These are phyloP conservation scores for Pyrenula massariospora DNA, from an alignment of 495 filamentous ascomycete genomes.

Conservation along the genomic window DNA sequence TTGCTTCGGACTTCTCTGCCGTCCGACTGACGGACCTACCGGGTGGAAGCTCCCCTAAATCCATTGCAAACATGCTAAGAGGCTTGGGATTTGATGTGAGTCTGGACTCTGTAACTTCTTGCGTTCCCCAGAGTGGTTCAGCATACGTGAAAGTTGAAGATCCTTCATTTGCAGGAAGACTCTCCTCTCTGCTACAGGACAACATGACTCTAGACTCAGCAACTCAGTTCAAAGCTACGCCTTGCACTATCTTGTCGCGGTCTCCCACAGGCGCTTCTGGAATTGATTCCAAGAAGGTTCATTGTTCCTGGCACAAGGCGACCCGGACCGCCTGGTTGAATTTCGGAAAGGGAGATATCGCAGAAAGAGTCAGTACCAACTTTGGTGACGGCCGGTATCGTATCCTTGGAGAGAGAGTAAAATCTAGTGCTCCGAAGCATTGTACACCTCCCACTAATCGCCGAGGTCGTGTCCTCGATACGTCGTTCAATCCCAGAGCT, in stretches of 20 bases:
- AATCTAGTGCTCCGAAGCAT: not conserved
- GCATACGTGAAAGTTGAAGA: constrained; percentile 7
- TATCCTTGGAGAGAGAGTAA: constrained; percentile 1
- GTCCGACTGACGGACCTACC: constrained; percentile 4
- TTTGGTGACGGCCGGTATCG: constrained; percentile 4
- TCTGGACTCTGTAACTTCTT: too few species aligned
- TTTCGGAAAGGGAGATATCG: constrained; percentile 7
- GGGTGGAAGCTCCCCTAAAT: constrained; percentile 2
- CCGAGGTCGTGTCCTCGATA: not conserved
- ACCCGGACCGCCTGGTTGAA: constrained; percentile 9
- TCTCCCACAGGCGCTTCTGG: not conserved
- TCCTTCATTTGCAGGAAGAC: constrained; percentile 4
- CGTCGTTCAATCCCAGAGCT: constrained; percentile 1
- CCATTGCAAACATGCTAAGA: not conserved
- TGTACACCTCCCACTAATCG: not conserved
- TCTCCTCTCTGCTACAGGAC: constrained; percentile 3
- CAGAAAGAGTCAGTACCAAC: constrained; percentile 4
- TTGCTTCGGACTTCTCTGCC: constrained; percentile 8
- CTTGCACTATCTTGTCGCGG: not conserved
- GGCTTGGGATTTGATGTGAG: constrained; percentile 1
- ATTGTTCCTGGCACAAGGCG: constrained; percentile 9
- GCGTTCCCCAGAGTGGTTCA: not conserved
- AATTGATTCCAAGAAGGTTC: constrained; percentile 7
- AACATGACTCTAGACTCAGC: not conserved
- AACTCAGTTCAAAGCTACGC: not conserved